Percentiles rank a stretch among this genome's conserved stretches.
These are phyloP conservation scores for Schizochytrium sp. DNA, from an alignment of 108 stramenopile genomes.

Conservation along the genomic window DNA sequence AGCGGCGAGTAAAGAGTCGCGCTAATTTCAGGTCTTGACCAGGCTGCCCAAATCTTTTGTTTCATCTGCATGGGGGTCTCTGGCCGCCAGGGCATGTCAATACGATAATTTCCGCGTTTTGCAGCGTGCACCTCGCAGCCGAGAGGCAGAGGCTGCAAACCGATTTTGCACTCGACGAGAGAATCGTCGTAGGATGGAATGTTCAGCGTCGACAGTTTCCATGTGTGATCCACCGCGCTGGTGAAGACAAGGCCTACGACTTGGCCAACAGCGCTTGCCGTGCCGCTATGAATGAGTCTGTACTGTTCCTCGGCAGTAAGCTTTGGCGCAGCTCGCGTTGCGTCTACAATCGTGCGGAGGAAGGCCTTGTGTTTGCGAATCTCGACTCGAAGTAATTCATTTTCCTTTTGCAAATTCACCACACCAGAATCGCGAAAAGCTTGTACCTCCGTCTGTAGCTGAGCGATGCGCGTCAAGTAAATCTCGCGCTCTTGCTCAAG, in stretches of 20 bases:
- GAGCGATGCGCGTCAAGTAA: not conserved
- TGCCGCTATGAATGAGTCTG: not conserved
- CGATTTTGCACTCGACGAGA: not conserved
- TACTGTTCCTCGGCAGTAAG: not conserved
- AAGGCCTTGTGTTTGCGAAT: conserved; percentile 11
- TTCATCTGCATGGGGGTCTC: not conserved
- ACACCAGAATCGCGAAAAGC: not conserved
- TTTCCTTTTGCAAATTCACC: not conserved
- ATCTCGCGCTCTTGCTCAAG: not conserved
- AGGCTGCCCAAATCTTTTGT: not conserved
- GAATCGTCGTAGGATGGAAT: not conserved
- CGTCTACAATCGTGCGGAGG: not conserved
- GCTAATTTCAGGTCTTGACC: not conserved
- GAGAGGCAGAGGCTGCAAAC: not conserved
- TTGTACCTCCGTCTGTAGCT: conserved; percentile 3
- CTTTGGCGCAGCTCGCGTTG: not conserved
- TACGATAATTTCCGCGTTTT: not conserved
- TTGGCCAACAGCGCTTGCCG: not conserved
- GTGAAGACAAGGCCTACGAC: not conserved
- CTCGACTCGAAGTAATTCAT: not conserved
- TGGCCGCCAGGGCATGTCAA: not conserved
- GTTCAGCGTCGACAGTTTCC: not conserved
- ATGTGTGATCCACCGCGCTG: not conserved
- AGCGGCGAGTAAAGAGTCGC: not conserved
- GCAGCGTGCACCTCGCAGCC: not conserved